These are phyloP conservation scores for Dactylella cylindrospora DNA, from an alignment of 2,329 filamentous ascomycete species.

Conservation along the genomic window DNA sequence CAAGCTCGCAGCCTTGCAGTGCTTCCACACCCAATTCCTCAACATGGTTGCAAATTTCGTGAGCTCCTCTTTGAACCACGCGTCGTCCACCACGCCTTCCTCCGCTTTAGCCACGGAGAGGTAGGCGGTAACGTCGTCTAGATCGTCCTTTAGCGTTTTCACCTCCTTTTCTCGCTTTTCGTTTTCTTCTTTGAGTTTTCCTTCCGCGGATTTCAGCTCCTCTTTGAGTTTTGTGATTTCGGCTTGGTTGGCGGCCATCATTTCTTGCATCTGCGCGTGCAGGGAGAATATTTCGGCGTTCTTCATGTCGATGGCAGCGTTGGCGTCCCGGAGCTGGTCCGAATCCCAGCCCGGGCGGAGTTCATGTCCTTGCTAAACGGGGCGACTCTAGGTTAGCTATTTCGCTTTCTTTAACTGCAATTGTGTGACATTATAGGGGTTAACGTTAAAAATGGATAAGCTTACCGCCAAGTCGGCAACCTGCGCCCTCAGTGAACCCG, in stretches of 20 bases:
- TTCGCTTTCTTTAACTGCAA: too few species aligned
- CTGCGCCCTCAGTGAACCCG: slow-evolving; percentile 6
- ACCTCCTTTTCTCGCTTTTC: slow-evolving; percentile 38
- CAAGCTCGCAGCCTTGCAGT: slow-evolving; percentile 38
- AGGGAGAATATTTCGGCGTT: slow-evolving; percentile 30
- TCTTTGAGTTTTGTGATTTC: slow-evolving; percentile 39
- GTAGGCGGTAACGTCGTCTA: slow-evolving; percentile 41
- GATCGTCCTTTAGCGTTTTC: slow-evolving; percentile 29
- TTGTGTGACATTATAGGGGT: too few species aligned
- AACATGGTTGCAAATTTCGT: slow-evolving; percentile 22
- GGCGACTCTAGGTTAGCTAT: too few species aligned
- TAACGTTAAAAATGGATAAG: neutral
- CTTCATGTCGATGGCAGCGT: slow-evolving; percentile 30
- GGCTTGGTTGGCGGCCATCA: slow-evolving; percentile 38
- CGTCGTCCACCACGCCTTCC: slow-evolving; percentile 41
- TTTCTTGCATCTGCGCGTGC: slow-evolving; percentile 43
- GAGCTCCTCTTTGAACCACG: slow-evolving; percentile 38
- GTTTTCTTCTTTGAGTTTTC: slow-evolving; percentile 34
- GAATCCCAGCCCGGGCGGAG: slow-evolving; percentile 25
- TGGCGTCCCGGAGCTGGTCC: slow-evolving; percentile 18
- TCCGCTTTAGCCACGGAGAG: slow-evolving; percentile 38
- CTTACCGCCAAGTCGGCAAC: slow-evolving; percentile 25
- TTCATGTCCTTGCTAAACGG: slow-evolving; percentile 32
- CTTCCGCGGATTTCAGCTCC: slow-evolving; percentile 27
- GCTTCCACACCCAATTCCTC: slow-evolving; percentile 42